Conservation (phyloP, 805 yeast genomes). For the Metschnikowia gelsemii region DNA sequence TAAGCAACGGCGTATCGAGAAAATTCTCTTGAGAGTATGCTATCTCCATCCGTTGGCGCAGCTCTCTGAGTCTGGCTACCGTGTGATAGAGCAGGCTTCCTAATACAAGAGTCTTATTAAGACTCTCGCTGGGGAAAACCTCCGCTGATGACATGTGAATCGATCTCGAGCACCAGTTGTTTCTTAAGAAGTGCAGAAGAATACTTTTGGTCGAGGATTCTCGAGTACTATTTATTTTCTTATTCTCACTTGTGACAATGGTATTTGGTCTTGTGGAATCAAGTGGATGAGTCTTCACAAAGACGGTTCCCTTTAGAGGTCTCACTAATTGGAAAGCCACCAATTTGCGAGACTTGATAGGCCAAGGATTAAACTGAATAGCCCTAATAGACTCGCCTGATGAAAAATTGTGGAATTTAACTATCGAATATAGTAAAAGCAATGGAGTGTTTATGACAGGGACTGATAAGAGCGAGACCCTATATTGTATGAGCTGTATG, state of each 20-base stretch:
- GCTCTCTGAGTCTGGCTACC: slow-evolving; percentile 25
- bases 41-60: slow-evolving; percentile 30
- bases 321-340: background rate
- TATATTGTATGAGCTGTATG: background rate
- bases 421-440: background rate
- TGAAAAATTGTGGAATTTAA: too few species aligned
- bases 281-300: background rate
- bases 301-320: background rate
- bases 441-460: background rate
- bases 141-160: slow-evolving; percentile 19
- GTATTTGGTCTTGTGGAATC: background rate
- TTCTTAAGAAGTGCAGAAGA: too few species aligned
- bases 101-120: slow-evolving; percentile 29
- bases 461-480: slow-evolving; percentile 5
- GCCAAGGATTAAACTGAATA: too few species aligned
- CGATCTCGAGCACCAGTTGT: too few species aligned
- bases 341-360: background rate
- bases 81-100: slow-evolving; percentile 32
- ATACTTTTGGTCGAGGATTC: too few species aligned
- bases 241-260: too few species aligned
- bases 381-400: too few species aligned
- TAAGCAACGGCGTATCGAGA: slow-evolving; percentile 33
- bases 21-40: slow-evolving; percentile 31
- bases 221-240: too few species aligned
- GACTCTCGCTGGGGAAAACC: slow-evolving; percentile 37